These are phyloP conservation scores for Apodospora peruviana DNA, from an alignment of 495 filamentous ascomycete species.

Conservation along the genomic window DNA sequence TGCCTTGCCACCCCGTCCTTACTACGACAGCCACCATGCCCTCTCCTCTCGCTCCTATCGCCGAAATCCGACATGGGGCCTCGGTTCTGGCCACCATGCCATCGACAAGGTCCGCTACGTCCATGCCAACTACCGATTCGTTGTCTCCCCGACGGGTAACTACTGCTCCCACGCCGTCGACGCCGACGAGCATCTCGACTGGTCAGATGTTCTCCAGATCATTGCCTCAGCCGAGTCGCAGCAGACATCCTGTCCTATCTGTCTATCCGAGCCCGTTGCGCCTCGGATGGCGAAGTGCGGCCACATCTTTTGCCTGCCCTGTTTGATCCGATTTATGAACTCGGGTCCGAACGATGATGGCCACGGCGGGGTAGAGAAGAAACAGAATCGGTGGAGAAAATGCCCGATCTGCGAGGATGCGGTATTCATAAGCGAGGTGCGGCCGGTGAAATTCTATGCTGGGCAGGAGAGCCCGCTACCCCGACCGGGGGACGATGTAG, in stretches of 20 bases:
- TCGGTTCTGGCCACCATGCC: constrained; percentile 87
- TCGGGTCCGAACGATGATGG: constrained; percentile 62
- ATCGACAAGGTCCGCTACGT: constrained; percentile 92
- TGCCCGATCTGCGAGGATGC: constrained; percentile 94
- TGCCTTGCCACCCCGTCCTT: constrained; percentile 69
- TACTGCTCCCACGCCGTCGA: constrained; percentile 78
- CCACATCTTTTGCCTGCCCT: constrained; percentile 94
- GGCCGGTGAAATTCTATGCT: constrained; percentile 84
- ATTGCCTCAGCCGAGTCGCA: constrained; percentile 87
- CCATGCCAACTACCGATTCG: constrained; percentile 95
- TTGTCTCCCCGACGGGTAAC: constrained; percentile 75
- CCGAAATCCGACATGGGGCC: constrained; percentile 72
- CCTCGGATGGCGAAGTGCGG: constrained; percentile 97
- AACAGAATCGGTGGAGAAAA: constrained; percentile 68
- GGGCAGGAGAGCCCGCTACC: constrained; percentile 81
- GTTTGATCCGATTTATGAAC: constrained; percentile 93
- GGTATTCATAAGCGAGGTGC: constrained; percentile 81
- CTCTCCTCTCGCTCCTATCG: constrained; percentile 45
- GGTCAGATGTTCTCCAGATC: constrained; percentile 85
- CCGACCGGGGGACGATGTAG: constrained; percentile 79
- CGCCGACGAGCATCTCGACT: constrained; percentile 86
- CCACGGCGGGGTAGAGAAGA: constrained; percentile 59
- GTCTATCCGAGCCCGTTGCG: constrained; percentile 82
- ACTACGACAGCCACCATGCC: constrained; percentile 48
- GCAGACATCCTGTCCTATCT: constrained; percentile 84